Evolutionary conservation across 2,329 filamentous ascomycete species (phyloP).

Genomic region (Gremmenia infestans): DNA sequence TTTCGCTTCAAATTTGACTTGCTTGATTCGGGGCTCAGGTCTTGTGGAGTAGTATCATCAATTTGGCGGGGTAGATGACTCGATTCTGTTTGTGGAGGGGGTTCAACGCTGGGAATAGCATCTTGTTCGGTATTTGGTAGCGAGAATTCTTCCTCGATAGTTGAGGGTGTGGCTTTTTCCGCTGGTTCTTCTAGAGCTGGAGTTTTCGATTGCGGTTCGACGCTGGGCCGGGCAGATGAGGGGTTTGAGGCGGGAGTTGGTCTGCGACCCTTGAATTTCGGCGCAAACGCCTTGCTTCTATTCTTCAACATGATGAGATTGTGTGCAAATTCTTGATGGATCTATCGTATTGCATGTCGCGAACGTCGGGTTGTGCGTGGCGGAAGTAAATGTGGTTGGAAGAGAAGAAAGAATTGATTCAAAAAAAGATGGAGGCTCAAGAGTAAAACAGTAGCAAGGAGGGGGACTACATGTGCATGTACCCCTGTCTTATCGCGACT

Average conservation of each 20-base stretch:
- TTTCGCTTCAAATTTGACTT: slow-evolving; percentile 13
- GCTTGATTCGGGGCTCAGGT: neutral
- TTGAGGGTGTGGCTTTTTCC: slow-evolving; percentile 1
- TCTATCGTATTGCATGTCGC: slow-evolving; percentile 1
- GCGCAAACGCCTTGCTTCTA: slow-evolving; percentile 51
- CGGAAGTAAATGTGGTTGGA: too few relatives aligned
- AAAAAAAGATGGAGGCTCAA: neutral
- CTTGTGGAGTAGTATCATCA: neutral
- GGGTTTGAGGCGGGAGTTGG: slow-evolving; percentile 38
- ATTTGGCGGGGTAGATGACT: slow-evolving; percentile 3
- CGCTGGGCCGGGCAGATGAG: slow-evolving; percentile 36
- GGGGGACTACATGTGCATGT: too few relatives aligned
- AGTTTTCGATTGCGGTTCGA: slow-evolving; percentile 34
- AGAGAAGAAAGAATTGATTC: neutral
- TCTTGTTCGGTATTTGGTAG: neutral
- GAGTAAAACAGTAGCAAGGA: too few relatives aligned
- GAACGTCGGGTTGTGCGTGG: neutral
- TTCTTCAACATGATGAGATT: slow-evolving; percentile 40
- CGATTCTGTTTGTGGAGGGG: slow-evolving; percentile 29
- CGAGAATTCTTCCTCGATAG: slow-evolving; percentile 11
- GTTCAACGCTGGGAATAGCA: neutral
- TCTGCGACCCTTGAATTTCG: slow-evolving; percentile 60
- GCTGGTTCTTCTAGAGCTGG: slow-evolving; percentile 10
- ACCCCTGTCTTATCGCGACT: too few relatives aligned
- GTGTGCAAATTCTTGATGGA: neutral